Percentiles rank a stretch among this genome's conserved stretches.
phyloP scores from a whole-genome alignment of 163 green algal genomes.

The Coccomyxa subellipsoidea region DNA sequence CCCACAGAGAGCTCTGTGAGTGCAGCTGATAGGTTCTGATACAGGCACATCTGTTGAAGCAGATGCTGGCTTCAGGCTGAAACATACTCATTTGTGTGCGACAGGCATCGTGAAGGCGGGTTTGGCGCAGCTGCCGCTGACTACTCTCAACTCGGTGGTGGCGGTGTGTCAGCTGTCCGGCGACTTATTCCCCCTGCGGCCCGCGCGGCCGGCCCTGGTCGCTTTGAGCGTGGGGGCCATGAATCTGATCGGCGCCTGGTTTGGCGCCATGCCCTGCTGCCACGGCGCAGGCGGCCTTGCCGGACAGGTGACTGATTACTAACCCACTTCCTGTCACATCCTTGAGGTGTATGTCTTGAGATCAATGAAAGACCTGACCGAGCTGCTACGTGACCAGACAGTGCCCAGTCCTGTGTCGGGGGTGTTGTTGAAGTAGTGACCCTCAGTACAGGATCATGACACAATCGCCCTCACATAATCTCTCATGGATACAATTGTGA shows the following conservation, averaged over 20 bases:
- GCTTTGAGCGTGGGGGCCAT: conserved; percentile 64
- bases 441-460: too few relatives aligned
- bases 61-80: too few relatives aligned
- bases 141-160: conserved; percentile 77
- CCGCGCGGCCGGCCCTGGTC: conserved; percentile 27
- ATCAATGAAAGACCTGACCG: neutral
- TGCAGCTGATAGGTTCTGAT: too few relatives aligned
- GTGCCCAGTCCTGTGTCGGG: too few relatives aligned
- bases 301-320: conserved; percentile 23
- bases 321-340: neutral
- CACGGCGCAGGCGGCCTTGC: conserved; percentile 76
- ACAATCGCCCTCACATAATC: too few relatives aligned
- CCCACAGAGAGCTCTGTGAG: too few relatives aligned
- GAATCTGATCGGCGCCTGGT: conserved; percentile 50
- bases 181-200: conserved; percentile 50
- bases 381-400: too few relatives aligned
- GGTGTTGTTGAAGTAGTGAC: too few relatives aligned
- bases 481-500: too few relatives aligned
- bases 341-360: neutral
- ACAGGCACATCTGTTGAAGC: too few relatives aligned
- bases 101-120: conserved; percentile 44
- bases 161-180: conserved; percentile 62
- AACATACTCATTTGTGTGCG: too few relatives aligned
- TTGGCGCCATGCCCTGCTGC: conserved; percentile 66
- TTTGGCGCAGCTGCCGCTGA: conserved; percentile 79